phyloP scores from a whole-genome alignment of 179 eudicot genomes.

The Spergularia azorica region DNA sequence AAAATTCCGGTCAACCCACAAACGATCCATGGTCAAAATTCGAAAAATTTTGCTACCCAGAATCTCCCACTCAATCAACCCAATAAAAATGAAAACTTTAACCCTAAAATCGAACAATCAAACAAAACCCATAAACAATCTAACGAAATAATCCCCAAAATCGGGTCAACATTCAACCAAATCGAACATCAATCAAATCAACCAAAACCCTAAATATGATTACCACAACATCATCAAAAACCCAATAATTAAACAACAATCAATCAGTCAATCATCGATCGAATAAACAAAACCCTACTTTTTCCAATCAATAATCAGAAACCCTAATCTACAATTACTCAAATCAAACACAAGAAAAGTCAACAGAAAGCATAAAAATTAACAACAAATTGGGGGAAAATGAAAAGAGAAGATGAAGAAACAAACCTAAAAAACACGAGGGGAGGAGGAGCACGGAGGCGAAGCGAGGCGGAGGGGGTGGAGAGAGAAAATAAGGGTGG shows the following conservation, averaged over 20 bases:
- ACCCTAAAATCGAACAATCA: not conserved
- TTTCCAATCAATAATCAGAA: not conserved
- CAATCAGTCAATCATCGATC: too few species aligned
- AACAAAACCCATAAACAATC: not conserved
- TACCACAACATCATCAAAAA: too few species aligned
- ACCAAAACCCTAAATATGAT: too few species aligned
- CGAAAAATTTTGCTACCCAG: not conserved
- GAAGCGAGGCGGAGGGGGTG: not conserved
- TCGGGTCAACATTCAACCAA: too few species aligned
- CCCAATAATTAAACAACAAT: too few species aligned
- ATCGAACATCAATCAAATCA: too few species aligned
- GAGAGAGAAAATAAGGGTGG: not conserved
- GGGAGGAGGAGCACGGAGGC: not conserved
- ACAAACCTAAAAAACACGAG: not conserved
- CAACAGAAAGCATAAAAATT: not conserved
- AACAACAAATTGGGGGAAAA: not conserved
- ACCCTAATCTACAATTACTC: not conserved
- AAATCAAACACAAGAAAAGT: not conserved
- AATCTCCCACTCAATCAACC: too few species aligned
- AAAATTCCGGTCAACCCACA: not conserved
- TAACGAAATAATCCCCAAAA: not conserved
- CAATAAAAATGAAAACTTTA: not conserved
- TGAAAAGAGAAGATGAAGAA: not conserved
- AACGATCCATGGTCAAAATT: not conserved
- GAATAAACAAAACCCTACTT: too few species aligned